phyloP scores from a whole-genome alignment of 192 early-diverging fungal genomes.

The Coemansia sp. region DNA sequence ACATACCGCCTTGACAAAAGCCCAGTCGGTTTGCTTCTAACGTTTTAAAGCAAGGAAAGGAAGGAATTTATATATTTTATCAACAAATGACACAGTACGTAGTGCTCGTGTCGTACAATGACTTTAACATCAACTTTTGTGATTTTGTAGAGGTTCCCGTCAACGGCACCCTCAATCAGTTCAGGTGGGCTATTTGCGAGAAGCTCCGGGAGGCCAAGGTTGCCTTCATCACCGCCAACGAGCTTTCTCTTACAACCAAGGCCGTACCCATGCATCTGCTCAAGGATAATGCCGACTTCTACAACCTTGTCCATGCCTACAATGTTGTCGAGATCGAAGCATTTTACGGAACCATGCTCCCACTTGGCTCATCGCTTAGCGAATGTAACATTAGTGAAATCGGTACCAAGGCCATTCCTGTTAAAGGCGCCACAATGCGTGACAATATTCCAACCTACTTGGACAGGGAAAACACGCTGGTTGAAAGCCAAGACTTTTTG shows the following conservation, averaged over 20 bases:
- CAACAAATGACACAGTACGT: conserved; percentile 7
- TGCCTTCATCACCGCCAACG: conserved; percentile 3
- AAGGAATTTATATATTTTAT: no score
- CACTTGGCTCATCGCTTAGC: not conserved
- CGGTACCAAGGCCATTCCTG: not conserved
- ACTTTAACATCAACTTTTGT: conserved; percentile 1
- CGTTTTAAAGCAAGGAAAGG: no score
- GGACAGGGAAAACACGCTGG: conserved; percentile 6
- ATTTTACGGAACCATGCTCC: not conserved
- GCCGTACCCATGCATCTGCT: not conserved
- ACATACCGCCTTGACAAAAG: no score
- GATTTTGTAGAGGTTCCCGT: conserved; percentile 4
- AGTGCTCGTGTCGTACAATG: conserved; percentile 4
- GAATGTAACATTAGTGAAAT: not conserved
- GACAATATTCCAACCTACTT: not conserved
- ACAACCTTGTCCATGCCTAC: not conserved
- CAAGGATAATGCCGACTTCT: not conserved
- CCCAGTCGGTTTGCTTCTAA: no score
- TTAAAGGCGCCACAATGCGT: not conserved
- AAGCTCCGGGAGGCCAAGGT: conserved; percentile 2
- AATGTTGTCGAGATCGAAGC: not conserved
- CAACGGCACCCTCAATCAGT: not conserved
- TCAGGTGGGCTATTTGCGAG: conserved; percentile 9
- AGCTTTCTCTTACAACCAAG: not conserved
- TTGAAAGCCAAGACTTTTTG: conserved; percentile 2